A percentile compares a stretch with the other conserved stretches of the same genome.
These are phyloP conservation scores for Eucalyptus polyanthemos DNA, from an alignment of 345 rosid genomes.

Conservation along the genomic window DNA sequence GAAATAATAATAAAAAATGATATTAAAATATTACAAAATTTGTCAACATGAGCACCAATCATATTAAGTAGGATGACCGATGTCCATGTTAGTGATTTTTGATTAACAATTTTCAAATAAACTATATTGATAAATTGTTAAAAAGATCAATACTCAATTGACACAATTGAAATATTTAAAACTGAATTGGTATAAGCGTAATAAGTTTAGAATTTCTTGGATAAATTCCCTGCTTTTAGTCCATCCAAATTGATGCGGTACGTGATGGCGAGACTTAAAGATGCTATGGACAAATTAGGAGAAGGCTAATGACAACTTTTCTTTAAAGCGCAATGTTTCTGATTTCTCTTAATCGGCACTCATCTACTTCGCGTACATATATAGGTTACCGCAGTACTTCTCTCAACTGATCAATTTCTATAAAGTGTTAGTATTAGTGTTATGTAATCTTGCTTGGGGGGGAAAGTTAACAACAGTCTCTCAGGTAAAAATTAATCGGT, in stretches of 20 bases:
- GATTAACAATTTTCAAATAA: no score
- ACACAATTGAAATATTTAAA: not conserved
- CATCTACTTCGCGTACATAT: not conserved
- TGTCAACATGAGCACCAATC: not conserved
- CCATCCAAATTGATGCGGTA: not conserved
- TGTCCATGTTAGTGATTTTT: no score
- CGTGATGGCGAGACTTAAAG: not conserved
- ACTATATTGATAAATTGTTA: no score
- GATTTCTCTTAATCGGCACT: not conserved
- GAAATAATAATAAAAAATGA: no score
- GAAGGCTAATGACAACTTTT: not conserved
- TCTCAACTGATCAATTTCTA: not conserved
- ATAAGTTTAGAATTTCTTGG: no score
- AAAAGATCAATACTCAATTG: no score
- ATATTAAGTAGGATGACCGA: rapidly evolving
- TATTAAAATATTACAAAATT: no score
- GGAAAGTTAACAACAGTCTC: not conserved
- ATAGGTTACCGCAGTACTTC: not conserved
- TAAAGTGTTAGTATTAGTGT: not conserved
- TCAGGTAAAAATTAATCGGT: not conserved
- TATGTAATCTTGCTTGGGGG: not conserved
- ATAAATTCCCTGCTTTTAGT: not conserved
- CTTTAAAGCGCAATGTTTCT: not conserved
- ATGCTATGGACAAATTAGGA: not conserved
- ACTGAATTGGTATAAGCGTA: no score